A percentile compares a stretch with the other conserved stretches of the same genome.
These are phyloP conservation scores for Eremothecium gossypii DNA, from an alignment of 1,139 yeast genomes.

Conservation along the genomic window DNA sequence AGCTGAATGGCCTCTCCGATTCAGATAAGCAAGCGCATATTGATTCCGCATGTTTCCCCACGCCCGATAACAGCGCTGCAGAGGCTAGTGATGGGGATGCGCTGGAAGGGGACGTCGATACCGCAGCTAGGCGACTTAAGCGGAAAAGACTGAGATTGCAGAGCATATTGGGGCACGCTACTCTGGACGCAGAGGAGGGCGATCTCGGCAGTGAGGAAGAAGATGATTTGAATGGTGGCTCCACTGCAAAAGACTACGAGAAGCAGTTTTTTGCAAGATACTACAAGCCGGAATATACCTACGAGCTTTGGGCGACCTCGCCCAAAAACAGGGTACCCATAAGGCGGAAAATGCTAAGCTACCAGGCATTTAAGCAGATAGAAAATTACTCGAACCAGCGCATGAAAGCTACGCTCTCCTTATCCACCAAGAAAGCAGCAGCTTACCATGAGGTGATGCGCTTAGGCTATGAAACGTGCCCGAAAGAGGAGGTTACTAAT, in stretches of 20 bases:
- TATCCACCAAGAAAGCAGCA: constrained; percentile 16
- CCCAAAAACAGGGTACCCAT: constrained; percentile 13
- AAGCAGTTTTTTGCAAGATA: constrained; percentile 18
- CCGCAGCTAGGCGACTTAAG: constrained; percentile 8
- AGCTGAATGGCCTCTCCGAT: constrained; percentile 1
- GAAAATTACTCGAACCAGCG: constrained; percentile 14
- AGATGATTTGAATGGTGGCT: constrained; percentile 9
- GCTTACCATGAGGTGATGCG: constrained; percentile 17
- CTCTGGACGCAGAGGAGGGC: constrained; percentile 10
- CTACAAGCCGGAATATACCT: constrained; percentile 25
- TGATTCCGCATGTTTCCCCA: constrained; percentile 14
- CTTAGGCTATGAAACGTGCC: constrained; percentile 17
- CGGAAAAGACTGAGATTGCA: constrained; percentile 13
- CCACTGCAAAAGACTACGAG: constrained; percentile 16
- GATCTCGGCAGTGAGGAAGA: constrained; percentile 3
- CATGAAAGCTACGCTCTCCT: constrained; percentile 12
- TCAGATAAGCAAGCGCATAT: constrained; percentile 3
- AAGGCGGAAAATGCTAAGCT: constrained; percentile 14
- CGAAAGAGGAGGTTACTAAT: constrained; percentile 7
- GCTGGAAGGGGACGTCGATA: constrained; percentile 1
- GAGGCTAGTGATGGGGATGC: constrained; percentile 17
- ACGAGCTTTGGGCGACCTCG: constrained; percentile 26
- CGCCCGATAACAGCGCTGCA: constrained; percentile 24
- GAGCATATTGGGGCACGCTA: constrained; percentile 14
- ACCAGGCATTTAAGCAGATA: constrained; percentile 13